phyloP scores from a whole-genome alignment of 306 rosid genomes.

The Notholithocarpus densiflorus region DNA sequence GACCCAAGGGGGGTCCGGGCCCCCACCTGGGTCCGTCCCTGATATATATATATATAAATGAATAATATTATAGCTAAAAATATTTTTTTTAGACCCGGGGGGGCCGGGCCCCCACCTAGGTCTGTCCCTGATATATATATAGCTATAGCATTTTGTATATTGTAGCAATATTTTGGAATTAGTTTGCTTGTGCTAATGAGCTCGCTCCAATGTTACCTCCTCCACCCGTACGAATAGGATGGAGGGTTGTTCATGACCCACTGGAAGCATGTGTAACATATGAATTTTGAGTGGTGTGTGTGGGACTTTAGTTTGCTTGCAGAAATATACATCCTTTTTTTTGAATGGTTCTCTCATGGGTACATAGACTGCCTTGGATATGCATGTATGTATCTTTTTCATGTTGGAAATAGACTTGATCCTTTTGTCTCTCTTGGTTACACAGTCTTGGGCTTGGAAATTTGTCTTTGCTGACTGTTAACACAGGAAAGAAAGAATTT shows the following conservation, averaged over 20 bases:
- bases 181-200: not conserved
- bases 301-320: not conserved
- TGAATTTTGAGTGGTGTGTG: not conserved
- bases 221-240: not conserved
- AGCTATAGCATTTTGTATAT: not conserved
- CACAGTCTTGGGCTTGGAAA: not conserved
- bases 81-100: too few relatives aligned
- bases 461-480: conserved; percentile 8
- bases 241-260: not conserved
- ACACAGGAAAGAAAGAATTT: conserved; percentile 9
- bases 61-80: too few relatives aligned
- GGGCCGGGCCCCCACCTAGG: too few relatives aligned
- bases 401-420: not conserved
- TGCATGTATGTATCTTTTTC: not conserved
- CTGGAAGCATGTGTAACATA: not conserved
- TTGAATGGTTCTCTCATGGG: not conserved
- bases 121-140: too few relatives aligned
- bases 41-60: too few relatives aligned
- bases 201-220: not conserved
- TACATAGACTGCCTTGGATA: not conserved
- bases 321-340: not conserved
- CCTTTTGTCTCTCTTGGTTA: not conserved
- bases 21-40: too few relatives aligned
- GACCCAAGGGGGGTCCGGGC: too few relatives aligned
- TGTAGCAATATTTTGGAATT: not conserved